Percentiles rank a stretch among this genome's conserved stretches.
phyloP scores from a whole-genome alignment of 2,329 filamentous ascomycete genomes.

The Cryphonectria parasitica region DNA sequence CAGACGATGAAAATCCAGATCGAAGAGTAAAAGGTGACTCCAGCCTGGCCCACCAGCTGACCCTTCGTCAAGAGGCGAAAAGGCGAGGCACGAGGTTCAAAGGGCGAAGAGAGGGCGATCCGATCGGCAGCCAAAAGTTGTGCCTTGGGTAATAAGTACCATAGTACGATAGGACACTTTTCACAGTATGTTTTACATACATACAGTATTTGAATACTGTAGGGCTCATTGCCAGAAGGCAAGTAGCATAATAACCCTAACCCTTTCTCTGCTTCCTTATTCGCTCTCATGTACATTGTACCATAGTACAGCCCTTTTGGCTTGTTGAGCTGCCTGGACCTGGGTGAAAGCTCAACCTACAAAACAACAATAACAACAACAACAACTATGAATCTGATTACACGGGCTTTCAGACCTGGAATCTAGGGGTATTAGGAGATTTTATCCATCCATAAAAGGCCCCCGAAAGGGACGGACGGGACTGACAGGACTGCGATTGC shows the following conservation, averaged over 20 bases:
- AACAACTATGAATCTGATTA: too few relatives aligned
- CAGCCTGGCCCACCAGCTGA: not conserved
- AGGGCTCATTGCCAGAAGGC: not conserved
- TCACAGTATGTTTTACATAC: not conserved
- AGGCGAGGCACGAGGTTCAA: constrained; percentile 4
- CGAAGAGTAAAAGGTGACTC: not conserved
- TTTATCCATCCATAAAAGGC: not conserved
- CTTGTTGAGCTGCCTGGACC: not conserved
- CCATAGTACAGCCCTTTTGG: not conserved
- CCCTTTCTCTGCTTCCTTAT: not conserved
- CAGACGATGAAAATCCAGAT: not conserved
- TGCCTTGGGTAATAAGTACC: too few relatives aligned
- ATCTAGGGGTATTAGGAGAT: not conserved
- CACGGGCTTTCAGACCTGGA: too few relatives aligned
- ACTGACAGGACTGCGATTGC: too few relatives aligned
- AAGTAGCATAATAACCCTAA: not conserved
- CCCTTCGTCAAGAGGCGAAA: not conserved
- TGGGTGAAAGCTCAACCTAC: too few relatives aligned
- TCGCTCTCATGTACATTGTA: not conserved
- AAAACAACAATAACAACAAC: too few relatives aligned
- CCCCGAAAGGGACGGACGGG: too few relatives aligned
- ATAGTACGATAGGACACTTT: too few relatives aligned
- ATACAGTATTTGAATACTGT: not conserved
- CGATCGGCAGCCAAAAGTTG: not conserved
- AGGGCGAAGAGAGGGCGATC: constrained; percentile 1